phyloP scores from a whole-genome alignment of 2,329 filamentous ascomycete genomes.

The Aspergillus persii region DNA sequence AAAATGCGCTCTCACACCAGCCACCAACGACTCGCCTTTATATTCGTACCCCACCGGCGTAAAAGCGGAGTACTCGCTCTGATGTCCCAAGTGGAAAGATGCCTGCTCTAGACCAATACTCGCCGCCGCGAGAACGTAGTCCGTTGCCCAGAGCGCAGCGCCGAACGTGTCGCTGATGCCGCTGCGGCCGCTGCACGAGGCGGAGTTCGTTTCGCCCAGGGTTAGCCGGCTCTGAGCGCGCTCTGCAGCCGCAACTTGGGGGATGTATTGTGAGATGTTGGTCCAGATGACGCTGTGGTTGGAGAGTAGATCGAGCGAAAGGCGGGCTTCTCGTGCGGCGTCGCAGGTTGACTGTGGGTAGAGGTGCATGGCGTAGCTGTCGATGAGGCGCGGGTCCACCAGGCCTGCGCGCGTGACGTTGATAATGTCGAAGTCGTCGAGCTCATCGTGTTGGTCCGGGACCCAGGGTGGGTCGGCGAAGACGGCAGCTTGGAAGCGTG shows the following conservation, averaged over 20 bases:
- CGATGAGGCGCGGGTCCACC: conserved; percentile 2
- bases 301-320: conserved; percentile 4
- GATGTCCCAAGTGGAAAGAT: conserved; percentile 14
- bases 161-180: conserved; percentile 12
- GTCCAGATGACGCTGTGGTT: conserved; percentile 6
- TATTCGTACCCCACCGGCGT: conserved; percentile 5
- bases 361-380: conserved; percentile 5
- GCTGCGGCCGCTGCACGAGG: conserved; percentile 8
- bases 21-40: conserved; percentile 2
- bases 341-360: conserved; percentile 11
- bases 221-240: not conserved
- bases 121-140: conserved; percentile 9
- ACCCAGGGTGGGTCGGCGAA: conserved; percentile 8
- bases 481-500: conserved; percentile 7
- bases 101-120: conserved; percentile 8
- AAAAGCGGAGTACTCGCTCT: conserved; percentile 8
- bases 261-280: conserved; percentile 12
- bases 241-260: conserved; percentile 5
- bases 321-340: not conserved
- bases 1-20: conserved; percentile 5
- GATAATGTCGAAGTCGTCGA: conserved; percentile 10
- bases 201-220: conserved; percentile 9
- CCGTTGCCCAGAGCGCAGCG: conserved; percentile 9
- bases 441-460: conserved; percentile 7
- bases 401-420: conserved; percentile 7